Base-by-base conservation (phyloP, 805 yeast genomes). In the Isabelozyma heimii region DNA sequence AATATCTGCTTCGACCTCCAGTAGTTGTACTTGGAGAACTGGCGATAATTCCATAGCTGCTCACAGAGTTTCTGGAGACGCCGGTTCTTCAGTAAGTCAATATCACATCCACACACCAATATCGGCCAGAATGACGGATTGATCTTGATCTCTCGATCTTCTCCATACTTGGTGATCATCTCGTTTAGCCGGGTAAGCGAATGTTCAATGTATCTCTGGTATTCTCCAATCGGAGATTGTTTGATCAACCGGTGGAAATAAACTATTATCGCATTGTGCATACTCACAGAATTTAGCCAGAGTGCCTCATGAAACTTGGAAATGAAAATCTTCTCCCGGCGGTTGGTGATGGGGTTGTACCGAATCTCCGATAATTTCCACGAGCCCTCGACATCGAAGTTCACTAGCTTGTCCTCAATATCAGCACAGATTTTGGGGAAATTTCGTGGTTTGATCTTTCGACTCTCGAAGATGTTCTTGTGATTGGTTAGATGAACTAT, bases 1-100 rank as follows among this genome's bases (percentile, higher is more conserved):
- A 80, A 61, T 26, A 80, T 70, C 56, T 81, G 85, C 53, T 79
- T 79, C 0, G 79, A 76, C 37, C 83, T 64, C 85, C 85, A 81
- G 52, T 75, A 76, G 48, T 76, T 77, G 13, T 57, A 59, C 37
- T 57, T 57, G 15, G 27, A 60, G 46, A 46, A 52, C 41, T 55
- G 58, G 24, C 54, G 62, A 39, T 67, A 64, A 35, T 63, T 57
- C 65, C 75, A 68, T 5, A 73, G 58, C 17, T 57, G 46, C 39
- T 61, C 62, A 47, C 37, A 49, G n/a, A 20, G 39, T 33, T 4
- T 44, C 15, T 27, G 41, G 7, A 30, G 20, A 10, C 24, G 33
- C 9, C 35, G 26, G 15, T 37, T 27, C 4, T 40, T 4, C n/a
- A 5, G 8, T 16, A 53, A 44, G 16, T 54, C 56, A 8, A 57